Conservation (phyloP, 75 land plant species). For the Sequoiadendron giganteum region DNA sequence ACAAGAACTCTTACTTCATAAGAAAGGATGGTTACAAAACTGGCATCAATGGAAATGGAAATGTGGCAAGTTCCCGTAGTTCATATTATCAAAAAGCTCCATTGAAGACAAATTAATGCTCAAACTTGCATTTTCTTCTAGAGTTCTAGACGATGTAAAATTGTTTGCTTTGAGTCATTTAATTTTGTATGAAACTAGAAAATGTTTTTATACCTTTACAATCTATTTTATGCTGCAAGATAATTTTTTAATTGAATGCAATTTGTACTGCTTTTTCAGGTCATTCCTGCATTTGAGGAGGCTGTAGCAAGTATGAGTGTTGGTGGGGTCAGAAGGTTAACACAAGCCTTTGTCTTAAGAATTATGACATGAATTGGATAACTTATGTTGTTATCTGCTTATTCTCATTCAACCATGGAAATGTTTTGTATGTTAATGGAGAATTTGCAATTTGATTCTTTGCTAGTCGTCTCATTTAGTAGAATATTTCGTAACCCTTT, state of each 20-base stretch:
- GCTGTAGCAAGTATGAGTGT: constrained; percentile 78
- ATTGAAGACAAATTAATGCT: neutral
- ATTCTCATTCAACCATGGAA: neutral
- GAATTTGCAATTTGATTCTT: neutral
- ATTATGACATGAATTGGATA: neutral
- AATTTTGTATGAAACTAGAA: neutral
- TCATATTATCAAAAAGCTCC: neutral
- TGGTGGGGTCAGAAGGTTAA: constrained; percentile 85
- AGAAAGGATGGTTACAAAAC: neutral
- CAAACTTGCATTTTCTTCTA: neutral
- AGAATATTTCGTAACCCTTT: neutral
- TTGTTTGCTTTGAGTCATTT: neutral
- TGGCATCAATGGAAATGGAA: neutral
- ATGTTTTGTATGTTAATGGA: neutral
- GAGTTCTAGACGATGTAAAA: neutral
- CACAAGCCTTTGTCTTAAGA: neutral
- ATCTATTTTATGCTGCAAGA: neutral
- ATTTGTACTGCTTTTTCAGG: constrained; percentile 35
- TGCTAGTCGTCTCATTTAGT: neutral
- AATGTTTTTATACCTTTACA: neutral
- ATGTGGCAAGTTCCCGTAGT: neutral
- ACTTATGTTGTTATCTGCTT: neutral
- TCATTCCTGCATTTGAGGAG: constrained; percentile 97
- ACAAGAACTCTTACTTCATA: neutral
- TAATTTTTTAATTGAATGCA: neutral